These are phyloP conservation scores for Ajuga chamaepitys DNA, from an alignment of 257 asterid species.

Conservation along the genomic window DNA sequence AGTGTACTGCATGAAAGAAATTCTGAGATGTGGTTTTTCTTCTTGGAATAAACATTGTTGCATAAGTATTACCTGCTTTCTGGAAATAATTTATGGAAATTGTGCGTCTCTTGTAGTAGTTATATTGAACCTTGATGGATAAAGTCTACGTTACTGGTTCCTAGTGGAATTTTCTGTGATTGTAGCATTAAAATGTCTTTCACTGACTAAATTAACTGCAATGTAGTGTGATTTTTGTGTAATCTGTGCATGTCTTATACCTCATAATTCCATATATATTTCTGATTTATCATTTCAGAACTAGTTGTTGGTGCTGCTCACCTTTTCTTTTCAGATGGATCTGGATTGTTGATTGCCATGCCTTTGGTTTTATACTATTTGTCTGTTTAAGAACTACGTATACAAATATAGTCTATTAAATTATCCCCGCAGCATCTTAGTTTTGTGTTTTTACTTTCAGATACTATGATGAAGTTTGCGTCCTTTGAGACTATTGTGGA, in stretches of 20 bases:
- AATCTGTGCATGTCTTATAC: too few relatives aligned
- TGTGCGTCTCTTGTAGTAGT: too few relatives aligned
- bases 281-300: not conserved
- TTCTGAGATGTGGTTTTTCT: not conserved
- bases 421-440: not conserved
- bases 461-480: conserved; percentile 93
- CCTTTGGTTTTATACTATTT: not conserved
- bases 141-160: too few relatives aligned
- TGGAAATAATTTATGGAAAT: not conserved
- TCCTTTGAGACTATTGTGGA: conserved; percentile 83
- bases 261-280: too few relatives aligned
- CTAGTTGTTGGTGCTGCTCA: not conserved
- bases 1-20: not conserved
- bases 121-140: too few relatives aligned
- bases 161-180: not conserved
- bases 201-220: not conserved
- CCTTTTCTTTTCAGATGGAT: not conserved
- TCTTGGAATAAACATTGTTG: not conserved
- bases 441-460: conserved; percentile 32
- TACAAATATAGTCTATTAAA: too few relatives aligned
- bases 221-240: too few relatives aligned
- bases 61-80: not conserved
- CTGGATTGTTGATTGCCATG: not conserved
- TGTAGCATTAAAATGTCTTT: not conserved
- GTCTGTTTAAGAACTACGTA: not conserved